phyloP scores from a whole-genome alignment of 1,139 yeast species.

The Suzukiozyma palmioleophila region DNA sequence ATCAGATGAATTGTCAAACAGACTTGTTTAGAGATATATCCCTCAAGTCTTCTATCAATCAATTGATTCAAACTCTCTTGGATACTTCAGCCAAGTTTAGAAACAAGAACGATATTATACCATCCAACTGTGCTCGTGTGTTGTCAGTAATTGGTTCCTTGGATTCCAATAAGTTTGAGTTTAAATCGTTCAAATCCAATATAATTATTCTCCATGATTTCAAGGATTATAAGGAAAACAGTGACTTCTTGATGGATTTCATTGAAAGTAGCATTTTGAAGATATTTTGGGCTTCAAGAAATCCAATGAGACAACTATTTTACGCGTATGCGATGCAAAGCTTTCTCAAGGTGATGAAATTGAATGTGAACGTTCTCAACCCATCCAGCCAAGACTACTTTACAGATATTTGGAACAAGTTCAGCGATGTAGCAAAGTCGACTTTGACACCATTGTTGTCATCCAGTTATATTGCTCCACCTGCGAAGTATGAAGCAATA shows the following conservation, averaged over 20 bases:
- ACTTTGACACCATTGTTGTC: slow-evolving; percentile 72
- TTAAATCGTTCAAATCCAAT: slow-evolving; percentile 40
- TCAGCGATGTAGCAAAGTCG: slow-evolving; percentile 65
- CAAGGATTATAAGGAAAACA: slow-evolving; percentile 57
- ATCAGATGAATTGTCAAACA: slow-evolving; percentile 45
- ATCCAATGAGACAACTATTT: slow-evolving; percentile 79
- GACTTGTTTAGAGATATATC: slow-evolving; percentile 29
- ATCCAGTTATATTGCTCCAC: slow-evolving; percentile 60
- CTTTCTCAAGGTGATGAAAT: slow-evolving; percentile 60
- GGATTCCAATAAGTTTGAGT: slow-evolving; percentile 60
- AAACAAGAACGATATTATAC: slow-evolving; percentile 43
- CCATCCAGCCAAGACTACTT: slow-evolving; percentile 14
- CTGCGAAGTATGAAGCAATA: slow-evolving; percentile 34
- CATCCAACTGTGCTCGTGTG: slow-evolving; percentile 61
- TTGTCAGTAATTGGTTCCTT: slow-evolving; percentile 76
- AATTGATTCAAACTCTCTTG: slow-evolving; percentile 52
- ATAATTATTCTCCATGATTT: slow-evolving; percentile 57
- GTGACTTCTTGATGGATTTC: slow-evolving; percentile 60
- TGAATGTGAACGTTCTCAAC: slow-evolving; percentile 36
- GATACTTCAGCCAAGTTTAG: slow-evolving; percentile 59
- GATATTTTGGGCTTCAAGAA: slow-evolving; percentile 84
- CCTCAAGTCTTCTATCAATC: slow-evolving; percentile 32
- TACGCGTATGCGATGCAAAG: slow-evolving; percentile 91
- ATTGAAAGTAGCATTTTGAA: slow-evolving; percentile 69
- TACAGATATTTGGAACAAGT: slow-evolving; percentile 52